Evolutionary conservation across 257 asterid genomes (phyloP), one percentile per base, ranked within the genome.

Genomic region (Solanum raphanifolium): DNA sequence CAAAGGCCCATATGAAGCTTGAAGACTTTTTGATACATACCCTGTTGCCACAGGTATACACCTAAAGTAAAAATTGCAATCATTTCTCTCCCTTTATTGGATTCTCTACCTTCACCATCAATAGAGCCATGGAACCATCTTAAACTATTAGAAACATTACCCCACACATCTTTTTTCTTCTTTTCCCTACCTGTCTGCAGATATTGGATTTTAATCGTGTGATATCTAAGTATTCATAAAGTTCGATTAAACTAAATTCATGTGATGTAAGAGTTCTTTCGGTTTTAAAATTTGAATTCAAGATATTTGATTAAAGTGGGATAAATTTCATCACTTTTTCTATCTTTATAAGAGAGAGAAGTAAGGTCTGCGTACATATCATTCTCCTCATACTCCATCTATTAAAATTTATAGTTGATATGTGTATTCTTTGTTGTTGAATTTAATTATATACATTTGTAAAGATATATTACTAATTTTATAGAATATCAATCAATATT

Each of bases 41-140:
- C 10, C 27, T 41, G 39, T 27, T 27, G 66, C 25, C 23, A 27
- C 34, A 4, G 85, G 85, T 41, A 78, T 78, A 78, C 85, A 81
- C 68, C 66, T 39, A 16, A 43, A 81, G 66, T 2, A 43, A 81
- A 81, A 27, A 27, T 27, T 43, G 39, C 4, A 46, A 41, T 41
- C n/a, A 78, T 78, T 41, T 78, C 25, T 39, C 3, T 1, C 3
- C 35, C 85, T 81, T 43, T 27, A 43, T 81, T 46, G 68, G 85
- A 81, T 81, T 81, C 68, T 81, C 39, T 81, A 81, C 1, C 7
- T 43, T 46, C 68, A 43, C 38, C 68, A 79, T 79, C 65, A 79
- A 79, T 79, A n/a, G 83, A 39, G 35, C 35, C 83, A 76, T 76
- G 60, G 84, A 41, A 25, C 65, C 25, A 41, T 79, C 84, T 79